Conservation (phyloP, 2,329 filamentous ascomycete genomes). For the Geosmithia putterillii region DNA sequence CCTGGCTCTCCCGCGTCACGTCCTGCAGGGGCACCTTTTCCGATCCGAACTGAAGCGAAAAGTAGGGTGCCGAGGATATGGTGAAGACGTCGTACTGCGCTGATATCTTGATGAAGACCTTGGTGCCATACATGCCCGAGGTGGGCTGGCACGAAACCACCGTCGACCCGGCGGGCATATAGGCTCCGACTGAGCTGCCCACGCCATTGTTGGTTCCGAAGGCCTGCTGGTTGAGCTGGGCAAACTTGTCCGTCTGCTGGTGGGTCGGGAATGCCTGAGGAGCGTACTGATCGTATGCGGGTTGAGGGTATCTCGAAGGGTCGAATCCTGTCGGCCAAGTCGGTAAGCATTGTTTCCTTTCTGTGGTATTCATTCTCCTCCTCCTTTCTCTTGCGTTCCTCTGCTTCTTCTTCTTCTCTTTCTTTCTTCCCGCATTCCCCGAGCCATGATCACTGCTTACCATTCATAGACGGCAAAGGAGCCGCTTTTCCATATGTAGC, state of each 20-base stretch:
- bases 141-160: slow-evolving; percentile 60
- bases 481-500: slow-evolving; percentile 56
- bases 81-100: slow-evolving; percentile 59
- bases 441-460: too few relatives aligned
- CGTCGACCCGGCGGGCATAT: slow-evolving; percentile 47
- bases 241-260: slow-evolving; percentile 33
- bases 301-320: slow-evolving; percentile 47
- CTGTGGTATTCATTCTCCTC: neutral
- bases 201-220: slow-evolving; percentile 51
- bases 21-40: slow-evolving; percentile 51
- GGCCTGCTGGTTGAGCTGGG: slow-evolving; percentile 40
- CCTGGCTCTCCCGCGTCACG: slow-evolving; percentile 47
- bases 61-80: slow-evolving; percentile 41
- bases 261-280: slow-evolving; percentile 32
- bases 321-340: slow-evolving; percentile 35
- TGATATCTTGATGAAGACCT: slow-evolving; percentile 61
- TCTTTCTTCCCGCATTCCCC: neutral
- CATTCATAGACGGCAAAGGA: slow-evolving; percentile 60
- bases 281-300: slow-evolving; percentile 40
- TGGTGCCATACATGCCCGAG: slow-evolving; percentile 56
- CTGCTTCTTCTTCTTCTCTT: neutral
- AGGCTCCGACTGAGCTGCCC: slow-evolving; percentile 52
- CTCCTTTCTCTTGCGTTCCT: neutral
- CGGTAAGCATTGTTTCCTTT: neutral
- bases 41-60: slow-evolving; percentile 67